A percentile compares a stretch with the other conserved stretches of the same genome.
These are phyloP conservation scores for Arthroderma sp. DNA, from an alignment of 2,329 filamentous ascomycete genomes.

Conservation along the genomic window DNA sequence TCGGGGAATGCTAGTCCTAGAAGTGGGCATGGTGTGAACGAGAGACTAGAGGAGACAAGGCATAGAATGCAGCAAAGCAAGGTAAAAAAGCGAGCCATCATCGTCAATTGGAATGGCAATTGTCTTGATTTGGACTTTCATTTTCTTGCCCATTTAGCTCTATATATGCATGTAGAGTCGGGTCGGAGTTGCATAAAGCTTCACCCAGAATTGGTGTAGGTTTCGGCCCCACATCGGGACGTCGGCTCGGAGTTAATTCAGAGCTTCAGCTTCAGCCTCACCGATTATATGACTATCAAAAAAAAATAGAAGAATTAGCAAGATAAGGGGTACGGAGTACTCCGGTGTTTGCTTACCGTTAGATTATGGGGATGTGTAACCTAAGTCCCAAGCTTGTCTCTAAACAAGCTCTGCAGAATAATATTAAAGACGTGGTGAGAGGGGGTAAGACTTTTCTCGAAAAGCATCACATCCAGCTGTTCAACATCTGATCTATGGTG, in stretches of 20 bases:
- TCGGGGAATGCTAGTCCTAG: constrained; percentile 14
- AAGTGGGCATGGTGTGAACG: constrained; percentile 18
- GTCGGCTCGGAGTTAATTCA: neutral
- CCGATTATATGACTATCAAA: no score
- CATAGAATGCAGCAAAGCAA: neutral
- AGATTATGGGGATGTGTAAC: neutral
- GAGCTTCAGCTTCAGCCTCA: constrained; percentile 1
- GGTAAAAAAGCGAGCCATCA: neutral
- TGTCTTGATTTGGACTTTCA: neutral
- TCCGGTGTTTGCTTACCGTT: neutral
- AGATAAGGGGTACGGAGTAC: no score
- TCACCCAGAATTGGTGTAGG: neutral
- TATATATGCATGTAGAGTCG: neutral
- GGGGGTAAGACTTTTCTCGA: neutral
- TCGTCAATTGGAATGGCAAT: neutral
- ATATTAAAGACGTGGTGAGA: neutral
- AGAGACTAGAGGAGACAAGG: neutral
- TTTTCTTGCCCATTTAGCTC: neutral
- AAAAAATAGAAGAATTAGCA: neutral
- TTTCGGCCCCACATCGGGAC: constrained; percentile 1
- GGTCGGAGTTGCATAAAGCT: neutral
- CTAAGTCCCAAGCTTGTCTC: neutral
- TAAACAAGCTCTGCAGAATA: neutral
- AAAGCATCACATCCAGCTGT: constrained; percentile 5
- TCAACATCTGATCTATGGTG: constrained; percentile 8